Evolutionary conservation across 2,329 filamentous ascomycete species (phyloP).

Genomic region (Coniochaeta sp.): DNA sequence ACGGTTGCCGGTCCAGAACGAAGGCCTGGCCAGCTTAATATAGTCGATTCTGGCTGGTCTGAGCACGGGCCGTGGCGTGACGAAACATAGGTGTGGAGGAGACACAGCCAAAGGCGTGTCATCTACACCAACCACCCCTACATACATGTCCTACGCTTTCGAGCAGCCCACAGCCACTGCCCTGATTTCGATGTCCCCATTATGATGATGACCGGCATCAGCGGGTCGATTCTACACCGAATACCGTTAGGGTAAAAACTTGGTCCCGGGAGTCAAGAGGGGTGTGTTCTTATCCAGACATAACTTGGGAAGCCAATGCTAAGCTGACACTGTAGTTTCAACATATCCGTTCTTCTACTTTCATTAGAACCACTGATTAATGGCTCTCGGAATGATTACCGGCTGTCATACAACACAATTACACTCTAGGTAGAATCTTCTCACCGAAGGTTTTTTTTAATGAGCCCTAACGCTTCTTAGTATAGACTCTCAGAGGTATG

Average conservation of each 20-base stretch:
- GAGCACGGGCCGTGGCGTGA: neutral
- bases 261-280: too few relatives aligned
- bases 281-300: neutral
- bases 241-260: neutral
- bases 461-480: neutral
- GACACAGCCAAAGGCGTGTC: neutral
- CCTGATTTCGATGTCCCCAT: neutral
- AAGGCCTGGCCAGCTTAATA: neutral
- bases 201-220: neutral
- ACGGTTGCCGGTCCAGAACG: neutral
- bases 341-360: neutral
- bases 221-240: neutral
- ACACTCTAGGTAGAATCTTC: neutral
- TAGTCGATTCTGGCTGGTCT: neutral
- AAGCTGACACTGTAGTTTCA: neutral
- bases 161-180: neutral
- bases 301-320: neutral
- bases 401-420: neutral
- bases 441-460: neutral
- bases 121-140: neutral
- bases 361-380: neutral
- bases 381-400: neutral
- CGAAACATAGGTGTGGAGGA: neutral
- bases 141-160: neutral
- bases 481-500: conserved; percentile 1